A percentile compares a stretch with the other conserved stretches of the same genome.
These are phyloP conservation scores for Tilletia caries DNA, from an alignment of 1,284 basidiomycete species.

Conservation along the genomic window DNA sequence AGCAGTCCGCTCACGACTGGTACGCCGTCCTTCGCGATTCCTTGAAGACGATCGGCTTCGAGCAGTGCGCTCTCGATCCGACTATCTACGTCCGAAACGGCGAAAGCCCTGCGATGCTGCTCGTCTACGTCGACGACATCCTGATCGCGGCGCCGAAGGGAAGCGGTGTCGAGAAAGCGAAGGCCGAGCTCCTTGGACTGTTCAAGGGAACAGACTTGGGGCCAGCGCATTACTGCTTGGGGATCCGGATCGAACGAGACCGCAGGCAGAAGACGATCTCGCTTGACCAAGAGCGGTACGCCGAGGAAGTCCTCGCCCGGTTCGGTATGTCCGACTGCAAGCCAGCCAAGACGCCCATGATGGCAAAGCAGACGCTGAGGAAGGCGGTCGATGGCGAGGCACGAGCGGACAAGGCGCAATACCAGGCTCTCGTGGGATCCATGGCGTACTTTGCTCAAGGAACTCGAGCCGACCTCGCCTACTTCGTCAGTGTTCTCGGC, in stretches of 20 bases:
- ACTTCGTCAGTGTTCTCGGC: constrained; percentile 54
- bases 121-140: constrained; percentile 5
- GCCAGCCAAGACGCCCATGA: background rate
- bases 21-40: background rate
- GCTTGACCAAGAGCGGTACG: background rate
- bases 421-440: constrained; percentile 46
- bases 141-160: background rate
- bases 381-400: background rate
- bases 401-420: background rate
- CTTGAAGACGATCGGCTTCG: background rate
- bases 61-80: background rate
- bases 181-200: background rate
- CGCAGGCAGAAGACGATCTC: background rate
- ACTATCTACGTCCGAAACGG: background rate
- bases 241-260: background rate
- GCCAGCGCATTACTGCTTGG: background rate
- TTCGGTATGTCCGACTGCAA: constrained; percentile 5
- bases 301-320: background rate
- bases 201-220: constrained; percentile 1
- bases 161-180: background rate
- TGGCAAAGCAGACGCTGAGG: background rate
- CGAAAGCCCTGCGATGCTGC: background rate
- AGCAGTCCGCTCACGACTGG: background rate
- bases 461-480: constrained; percentile 57
- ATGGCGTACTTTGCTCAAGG: constrained; percentile 56